phyloP scores from a whole-genome alignment of 495 filamentous ascomycete genomes.

The Penicilliopsis zonata region DNA sequence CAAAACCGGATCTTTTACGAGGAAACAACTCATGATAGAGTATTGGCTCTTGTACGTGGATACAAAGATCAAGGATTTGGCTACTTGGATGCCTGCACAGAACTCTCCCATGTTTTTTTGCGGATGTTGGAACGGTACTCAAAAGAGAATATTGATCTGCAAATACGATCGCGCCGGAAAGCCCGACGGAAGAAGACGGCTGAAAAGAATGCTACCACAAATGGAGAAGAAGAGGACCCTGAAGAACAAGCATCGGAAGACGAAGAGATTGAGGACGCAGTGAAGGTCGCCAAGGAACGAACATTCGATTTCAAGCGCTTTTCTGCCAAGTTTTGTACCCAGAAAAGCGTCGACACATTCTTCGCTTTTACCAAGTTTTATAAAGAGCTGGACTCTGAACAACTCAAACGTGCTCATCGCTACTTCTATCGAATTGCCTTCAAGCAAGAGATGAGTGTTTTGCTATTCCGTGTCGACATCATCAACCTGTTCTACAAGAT shows the following conservation, averaged over 20 bases:
- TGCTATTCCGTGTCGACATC: conserved; percentile 85
- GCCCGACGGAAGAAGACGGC: conserved; percentile 53
- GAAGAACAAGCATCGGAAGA: conserved; percentile 55
- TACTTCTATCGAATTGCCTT: conserved; percentile 94
- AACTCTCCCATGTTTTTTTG: conserved; percentile 82
- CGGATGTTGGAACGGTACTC: conserved; percentile 89
- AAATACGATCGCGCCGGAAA: conserved; percentile 68
- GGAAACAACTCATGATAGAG: conserved; percentile 79
- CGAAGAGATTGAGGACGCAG: conserved; percentile 60
- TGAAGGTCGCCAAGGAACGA: conserved; percentile 60
- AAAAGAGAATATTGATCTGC: conserved; percentile 86
- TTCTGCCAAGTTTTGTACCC: conserved; percentile 63
- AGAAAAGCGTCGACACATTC: conserved; percentile 83
- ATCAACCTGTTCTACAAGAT: conserved; percentile 79
- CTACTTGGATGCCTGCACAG: conserved; percentile 85
- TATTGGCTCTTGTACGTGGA: conserved; percentile 62
- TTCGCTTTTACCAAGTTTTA: conserved; percentile 70
- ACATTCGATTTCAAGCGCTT: conserved; percentile 93
- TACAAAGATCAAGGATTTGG: conserved; percentile 93
- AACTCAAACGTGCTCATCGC: conserved; percentile 87
- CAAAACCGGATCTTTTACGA: conserved; percentile 97
- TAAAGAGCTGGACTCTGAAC: conserved; percentile 62
- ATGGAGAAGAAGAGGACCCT: conserved; percentile 25
- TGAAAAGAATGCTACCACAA: conserved; percentile 12
- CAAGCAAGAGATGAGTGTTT: conserved; percentile 79